Conservation (phyloP, 2,329 filamentous ascomycete genomes). For the Cytospora piceae region DNA sequence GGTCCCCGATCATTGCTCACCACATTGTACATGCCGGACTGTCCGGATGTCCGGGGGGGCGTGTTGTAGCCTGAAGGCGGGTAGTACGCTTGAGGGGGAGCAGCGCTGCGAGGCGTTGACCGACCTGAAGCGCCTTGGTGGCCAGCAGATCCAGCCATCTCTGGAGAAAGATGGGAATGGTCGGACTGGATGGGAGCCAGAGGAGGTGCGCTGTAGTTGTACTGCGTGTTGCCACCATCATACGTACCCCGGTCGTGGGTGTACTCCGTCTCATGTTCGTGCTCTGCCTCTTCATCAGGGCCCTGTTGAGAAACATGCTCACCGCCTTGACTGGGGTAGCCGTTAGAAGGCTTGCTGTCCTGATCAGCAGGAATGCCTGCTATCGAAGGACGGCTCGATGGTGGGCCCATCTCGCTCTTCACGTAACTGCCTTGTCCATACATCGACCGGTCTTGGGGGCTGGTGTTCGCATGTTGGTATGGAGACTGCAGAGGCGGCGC, state of each 20-base stretch:
- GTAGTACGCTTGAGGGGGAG: constrained; percentile 75
- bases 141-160: constrained; percentile 79
- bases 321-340: constrained; percentile 57
- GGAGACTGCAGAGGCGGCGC: constrained; percentile 68
- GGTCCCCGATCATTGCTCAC: constrained; percentile 78
- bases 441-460: constrained; percentile 64
- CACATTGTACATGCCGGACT: constrained; percentile 87
- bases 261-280: constrained; percentile 81
- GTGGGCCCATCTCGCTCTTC: constrained; percentile 88
- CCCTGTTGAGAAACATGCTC: constrained; percentile 57
- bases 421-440: constrained; percentile 73
- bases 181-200: constrained; percentile 71
- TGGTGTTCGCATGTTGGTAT: constrained; percentile 67
- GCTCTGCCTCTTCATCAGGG: constrained; percentile 69
- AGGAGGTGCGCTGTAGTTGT: constrained; percentile 75
- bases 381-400: constrained; percentile 63
- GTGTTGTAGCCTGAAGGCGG: constrained; percentile 73
- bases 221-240: constrained; percentile 71
- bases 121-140: constrained; percentile 82
- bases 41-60: constrained; percentile 70
- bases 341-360: constrained; percentile 67
- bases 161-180: constrained; percentile 75
- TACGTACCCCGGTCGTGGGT: constrained; percentile 81
- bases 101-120: constrained; percentile 81
- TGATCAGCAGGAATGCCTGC: constrained; percentile 57